Evolutionary conservation across 768 basidiomycete species (phyloP).

Genomic region (Leccinellum rugosiceps): DNA sequence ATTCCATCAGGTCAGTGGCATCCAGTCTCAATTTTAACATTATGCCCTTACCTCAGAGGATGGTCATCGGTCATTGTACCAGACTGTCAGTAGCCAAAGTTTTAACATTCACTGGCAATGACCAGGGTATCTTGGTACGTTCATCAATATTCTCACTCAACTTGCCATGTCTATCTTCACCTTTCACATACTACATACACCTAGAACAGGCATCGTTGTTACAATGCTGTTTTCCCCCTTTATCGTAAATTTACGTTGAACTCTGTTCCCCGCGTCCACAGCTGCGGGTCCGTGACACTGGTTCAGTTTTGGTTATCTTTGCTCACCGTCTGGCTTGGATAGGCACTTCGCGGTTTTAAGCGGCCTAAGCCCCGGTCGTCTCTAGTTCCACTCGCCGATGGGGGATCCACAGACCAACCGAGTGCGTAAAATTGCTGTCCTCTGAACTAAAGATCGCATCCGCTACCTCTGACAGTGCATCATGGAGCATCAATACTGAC

Average conservation of each 20-base stretch:
- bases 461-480: conserved; percentile 37
- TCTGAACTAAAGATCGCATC: conserved; percentile 38
- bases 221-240: neutral
- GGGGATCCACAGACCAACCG: conserved; percentile 43
- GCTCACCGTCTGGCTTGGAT: neutral
- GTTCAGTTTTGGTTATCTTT: neutral
- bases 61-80: neutral
- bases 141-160: no score
- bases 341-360: conserved; percentile 38
- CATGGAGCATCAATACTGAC: conserved; percentile 34
- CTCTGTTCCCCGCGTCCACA: neutral
- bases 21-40: no score
- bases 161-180: no score
- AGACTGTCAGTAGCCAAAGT: neutral
- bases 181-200: neutral
- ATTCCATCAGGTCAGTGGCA: no score
- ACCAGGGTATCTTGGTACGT: neutral
- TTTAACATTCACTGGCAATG: no score
- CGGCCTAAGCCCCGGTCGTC: neutral
- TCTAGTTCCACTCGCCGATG: conserved; percentile 41
- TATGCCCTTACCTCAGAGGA: neutral
- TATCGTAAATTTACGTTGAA: neutral
- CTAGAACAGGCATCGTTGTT: neutral
- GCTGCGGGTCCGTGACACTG: neutral
- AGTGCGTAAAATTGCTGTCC: conserved; percentile 39